A percentile compares a stretch with the other conserved stretches of the same genome.
Evolutionary conservation across 768 basidiomycete genomes (phyloP).

Genomic region (Inosperma sp.): DNA sequence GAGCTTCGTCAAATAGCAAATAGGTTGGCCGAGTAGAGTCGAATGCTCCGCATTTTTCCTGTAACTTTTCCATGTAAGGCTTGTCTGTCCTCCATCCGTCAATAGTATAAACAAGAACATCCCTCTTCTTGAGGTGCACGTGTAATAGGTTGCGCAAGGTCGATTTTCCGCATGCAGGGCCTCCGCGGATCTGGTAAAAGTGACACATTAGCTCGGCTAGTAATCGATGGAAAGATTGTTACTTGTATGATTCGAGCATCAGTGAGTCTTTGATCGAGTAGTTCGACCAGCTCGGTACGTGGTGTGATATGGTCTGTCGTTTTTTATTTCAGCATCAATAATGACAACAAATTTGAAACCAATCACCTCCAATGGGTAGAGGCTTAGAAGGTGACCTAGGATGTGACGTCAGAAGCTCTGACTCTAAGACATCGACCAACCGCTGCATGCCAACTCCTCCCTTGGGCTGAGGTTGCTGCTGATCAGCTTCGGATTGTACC

Average conservation of each 20-base stretch:
- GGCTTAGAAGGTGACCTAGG: not conserved
- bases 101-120: slow-evolving; percentile 4
- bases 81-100: not conserved
- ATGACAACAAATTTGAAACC: not conserved
- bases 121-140: not conserved
- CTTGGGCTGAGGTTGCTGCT: no score
- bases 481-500: no score
- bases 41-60: not conserved
- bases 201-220: not conserved
- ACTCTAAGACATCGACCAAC: no score
- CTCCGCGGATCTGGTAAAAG: not conserved
- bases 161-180: not conserved
- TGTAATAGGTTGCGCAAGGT: not conserved
- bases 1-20: slow-evolving; percentile 6
- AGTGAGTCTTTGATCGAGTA: slow-evolving; percentile 4
- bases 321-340: not conserved
- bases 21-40: not conserved
- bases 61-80: not conserved
- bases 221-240: not conserved
- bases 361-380: not conserved
- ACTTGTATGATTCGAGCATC: slow-evolving; percentile 2
- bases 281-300: not conserved
- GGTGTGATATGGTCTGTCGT: not conserved
- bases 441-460: no score
- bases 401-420: no score